phyloP scores from a whole-genome alignment of 257 asterid species.

The Coffea canephora region DNA sequence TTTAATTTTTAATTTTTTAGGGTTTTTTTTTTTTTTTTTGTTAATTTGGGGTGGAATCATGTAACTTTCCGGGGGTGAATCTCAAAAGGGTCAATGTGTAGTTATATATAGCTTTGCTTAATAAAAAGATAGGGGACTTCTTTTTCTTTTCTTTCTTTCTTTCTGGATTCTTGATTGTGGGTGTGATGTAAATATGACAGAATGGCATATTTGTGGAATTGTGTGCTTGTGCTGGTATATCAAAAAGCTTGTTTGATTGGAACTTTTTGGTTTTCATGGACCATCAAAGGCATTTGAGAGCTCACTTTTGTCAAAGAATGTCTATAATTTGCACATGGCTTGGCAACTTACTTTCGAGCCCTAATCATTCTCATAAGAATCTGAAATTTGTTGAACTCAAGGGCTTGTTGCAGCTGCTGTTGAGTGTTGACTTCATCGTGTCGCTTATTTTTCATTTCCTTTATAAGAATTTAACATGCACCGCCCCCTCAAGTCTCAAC shows the following conservation, averaged over 20 bases:
- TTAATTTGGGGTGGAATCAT: constrained; percentile 20
- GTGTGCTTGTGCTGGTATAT: not conserved
- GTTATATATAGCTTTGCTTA: constrained; percentile 30
- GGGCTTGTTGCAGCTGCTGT: not conserved
- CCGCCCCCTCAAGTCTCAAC: not conserved
- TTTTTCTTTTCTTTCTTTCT: not conserved
- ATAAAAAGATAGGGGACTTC: constrained; percentile 27
- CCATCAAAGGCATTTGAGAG: not conserved
- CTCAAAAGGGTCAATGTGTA: constrained; percentile 40
- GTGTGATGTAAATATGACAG: constrained; percentile 13
- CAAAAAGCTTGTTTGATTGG: constrained; percentile 10
- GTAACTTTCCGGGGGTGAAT: constrained; percentile 46
- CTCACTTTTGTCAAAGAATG: not conserved
- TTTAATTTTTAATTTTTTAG: constrained; percentile 11
- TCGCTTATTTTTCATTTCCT: not conserved
- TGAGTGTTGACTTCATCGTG: not conserved
- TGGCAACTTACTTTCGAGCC: not conserved
- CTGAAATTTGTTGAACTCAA: not conserved
- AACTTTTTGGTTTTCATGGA: not conserved
- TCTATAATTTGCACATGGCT: not conserved
- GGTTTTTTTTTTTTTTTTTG: not conserved
- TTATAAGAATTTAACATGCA: not conserved
- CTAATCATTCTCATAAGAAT: not conserved
- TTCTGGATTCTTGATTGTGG: constrained; percentile 21
- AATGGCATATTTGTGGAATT: not conserved